Percentiles rank a stretch among this genome's conserved stretches.
Evolutionary conservation across 208 protist species (phyloP).

Genomic region (Leishmania martiniquensis): DNA sequence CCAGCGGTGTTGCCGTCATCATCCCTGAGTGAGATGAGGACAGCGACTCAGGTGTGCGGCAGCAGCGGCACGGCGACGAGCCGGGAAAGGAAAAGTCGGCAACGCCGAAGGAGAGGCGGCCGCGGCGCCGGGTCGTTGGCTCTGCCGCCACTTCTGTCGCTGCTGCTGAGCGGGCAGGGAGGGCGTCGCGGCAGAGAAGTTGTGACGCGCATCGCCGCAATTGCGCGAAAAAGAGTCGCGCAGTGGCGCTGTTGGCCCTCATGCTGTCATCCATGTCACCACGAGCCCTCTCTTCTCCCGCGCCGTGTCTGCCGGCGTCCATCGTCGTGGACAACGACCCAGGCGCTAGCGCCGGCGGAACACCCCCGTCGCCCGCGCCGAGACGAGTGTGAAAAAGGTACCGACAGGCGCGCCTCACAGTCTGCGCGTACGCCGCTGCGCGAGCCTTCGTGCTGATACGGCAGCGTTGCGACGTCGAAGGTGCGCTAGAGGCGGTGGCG

Average conservation of each 20-base stretch:
- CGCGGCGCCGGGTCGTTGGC: background rate
- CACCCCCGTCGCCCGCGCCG: background rate
- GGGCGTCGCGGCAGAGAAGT: conserved; percentile 9
- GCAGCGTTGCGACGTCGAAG: background rate
- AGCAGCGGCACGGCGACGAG: background rate
- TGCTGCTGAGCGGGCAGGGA: background rate
- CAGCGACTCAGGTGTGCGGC: background rate
- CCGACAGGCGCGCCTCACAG: background rate
- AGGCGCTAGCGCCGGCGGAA: background rate
- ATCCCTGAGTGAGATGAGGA: background rate
- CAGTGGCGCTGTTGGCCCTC: background rate
- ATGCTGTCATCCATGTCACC: background rate
- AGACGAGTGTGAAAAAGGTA: background rate
- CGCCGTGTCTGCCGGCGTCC: background rate
- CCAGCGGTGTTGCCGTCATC: background rate
- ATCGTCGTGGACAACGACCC: background rate
- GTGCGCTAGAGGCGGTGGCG: background rate
- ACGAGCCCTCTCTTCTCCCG: background rate
- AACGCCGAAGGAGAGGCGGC: background rate
- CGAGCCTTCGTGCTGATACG: background rate
- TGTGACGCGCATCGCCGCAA: conserved; percentile 13
- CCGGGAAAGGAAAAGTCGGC: background rate
- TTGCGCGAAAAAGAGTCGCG: background rate
- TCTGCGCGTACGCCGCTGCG: background rate
- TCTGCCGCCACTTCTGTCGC: background rate